Percentiles rank a stretch among this genome's conserved stretches.
Evolutionary conservation across 208 protist genomes (phyloP).

Genomic region (Leishmania martiniquensis): DNA sequence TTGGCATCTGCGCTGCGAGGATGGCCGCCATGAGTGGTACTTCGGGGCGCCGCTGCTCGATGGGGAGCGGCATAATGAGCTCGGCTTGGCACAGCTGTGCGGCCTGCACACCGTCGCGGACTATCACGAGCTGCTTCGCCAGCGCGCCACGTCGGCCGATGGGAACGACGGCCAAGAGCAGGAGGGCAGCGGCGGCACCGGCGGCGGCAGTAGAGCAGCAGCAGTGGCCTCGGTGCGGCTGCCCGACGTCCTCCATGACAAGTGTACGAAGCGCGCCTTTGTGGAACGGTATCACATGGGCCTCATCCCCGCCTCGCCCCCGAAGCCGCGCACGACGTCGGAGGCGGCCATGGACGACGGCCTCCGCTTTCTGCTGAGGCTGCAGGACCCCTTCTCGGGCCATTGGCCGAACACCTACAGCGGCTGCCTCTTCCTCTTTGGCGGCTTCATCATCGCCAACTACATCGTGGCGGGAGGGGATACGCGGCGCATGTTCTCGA

Average conservation of each 20-base stretch:
- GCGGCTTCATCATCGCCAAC: slow-evolving; percentile 92
- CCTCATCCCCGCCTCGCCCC: slow-evolving; percentile 25
- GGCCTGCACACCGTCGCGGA: slow-evolving; percentile 44
- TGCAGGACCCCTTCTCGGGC: slow-evolving; percentile 94
- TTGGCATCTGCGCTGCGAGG: slow-evolving; percentile 89
- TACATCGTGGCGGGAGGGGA: slow-evolving; percentile 88
- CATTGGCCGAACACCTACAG: slow-evolving; percentile 99
- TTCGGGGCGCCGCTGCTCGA: slow-evolving; percentile 50
- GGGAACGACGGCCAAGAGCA: not conserved
- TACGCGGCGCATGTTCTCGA: slow-evolving; percentile 68
- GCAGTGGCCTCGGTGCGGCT: slow-evolving; percentile 20
- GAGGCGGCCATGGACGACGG: slow-evolving; percentile 62
- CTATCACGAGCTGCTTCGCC: slow-evolving; percentile 33
- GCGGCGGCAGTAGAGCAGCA: not conserved
- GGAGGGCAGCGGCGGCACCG: not conserved
- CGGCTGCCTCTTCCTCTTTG: slow-evolving; percentile 95
- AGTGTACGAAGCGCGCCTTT: slow-evolving; percentile 43
- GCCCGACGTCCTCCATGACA: slow-evolving; percentile 41
- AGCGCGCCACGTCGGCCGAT: slow-evolving; percentile 3
- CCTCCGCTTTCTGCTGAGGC: slow-evolving; percentile 62
- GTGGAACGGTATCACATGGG: slow-evolving; percentile 82
- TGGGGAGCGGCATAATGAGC: slow-evolving; percentile 65
- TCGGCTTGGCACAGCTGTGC: slow-evolving; percentile 55
- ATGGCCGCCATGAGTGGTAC: slow-evolving; percentile 91
- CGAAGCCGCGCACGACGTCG: slow-evolving; percentile 21